Conservation (phyloP, 768 basidiomycete genomes). For the Tricholoma furcatifolium region DNA sequence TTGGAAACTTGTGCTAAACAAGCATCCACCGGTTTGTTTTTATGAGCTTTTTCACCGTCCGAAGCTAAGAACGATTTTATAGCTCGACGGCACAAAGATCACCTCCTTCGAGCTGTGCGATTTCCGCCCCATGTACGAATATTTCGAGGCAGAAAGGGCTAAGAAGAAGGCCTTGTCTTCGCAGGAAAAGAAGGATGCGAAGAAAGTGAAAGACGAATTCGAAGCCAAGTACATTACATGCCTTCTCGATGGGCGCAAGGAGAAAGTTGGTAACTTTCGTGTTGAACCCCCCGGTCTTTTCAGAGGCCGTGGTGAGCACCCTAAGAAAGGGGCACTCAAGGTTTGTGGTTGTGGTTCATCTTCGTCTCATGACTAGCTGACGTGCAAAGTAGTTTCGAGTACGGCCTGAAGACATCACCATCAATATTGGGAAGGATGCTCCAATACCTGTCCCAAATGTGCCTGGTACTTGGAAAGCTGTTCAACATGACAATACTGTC, state of each 20-base stretch:
- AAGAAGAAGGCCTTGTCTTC: slow-evolving; percentile 85
- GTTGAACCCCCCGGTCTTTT: slow-evolving; percentile 99
- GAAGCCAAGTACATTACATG: slow-evolving; percentile 87
- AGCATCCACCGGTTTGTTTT: slow-evolving; percentile 75
- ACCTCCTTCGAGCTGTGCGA: slow-evolving; percentile 80
- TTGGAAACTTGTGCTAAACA: slow-evolving; percentile 74
- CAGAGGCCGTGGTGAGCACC: slow-evolving; percentile 96
- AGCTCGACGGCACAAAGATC: slow-evolving; percentile 78
- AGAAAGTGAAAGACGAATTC: slow-evolving; percentile 78
- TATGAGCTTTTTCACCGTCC: slow-evolving; percentile 4
- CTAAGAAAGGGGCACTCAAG: slow-evolving; percentile 94
- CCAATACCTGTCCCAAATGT: slow-evolving; percentile 86
- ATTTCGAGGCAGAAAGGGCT: slow-evolving; percentile 90
- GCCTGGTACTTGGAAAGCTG: slow-evolving; percentile 86
- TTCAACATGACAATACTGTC: slow-evolving; percentile 92
- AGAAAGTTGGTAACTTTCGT: slow-evolving; percentile 97
- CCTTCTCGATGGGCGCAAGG: slow-evolving; percentile 92
- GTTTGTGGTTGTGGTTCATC: slow-evolving; percentile 42
- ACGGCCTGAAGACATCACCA: slow-evolving; percentile 89
- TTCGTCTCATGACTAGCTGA: slow-evolving; percentile 2
- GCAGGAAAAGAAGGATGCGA: slow-evolving; percentile 89
- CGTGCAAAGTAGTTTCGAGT: slow-evolving; percentile 65
- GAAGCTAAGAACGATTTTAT: slow-evolving; percentile 10
- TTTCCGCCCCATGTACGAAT: slow-evolving; percentile 91
- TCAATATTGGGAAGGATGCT: slow-evolving; percentile 84